Base-by-base conservation (phyloP, 805 yeast genomes). In the Blastobotrys peoriensis region DNA sequence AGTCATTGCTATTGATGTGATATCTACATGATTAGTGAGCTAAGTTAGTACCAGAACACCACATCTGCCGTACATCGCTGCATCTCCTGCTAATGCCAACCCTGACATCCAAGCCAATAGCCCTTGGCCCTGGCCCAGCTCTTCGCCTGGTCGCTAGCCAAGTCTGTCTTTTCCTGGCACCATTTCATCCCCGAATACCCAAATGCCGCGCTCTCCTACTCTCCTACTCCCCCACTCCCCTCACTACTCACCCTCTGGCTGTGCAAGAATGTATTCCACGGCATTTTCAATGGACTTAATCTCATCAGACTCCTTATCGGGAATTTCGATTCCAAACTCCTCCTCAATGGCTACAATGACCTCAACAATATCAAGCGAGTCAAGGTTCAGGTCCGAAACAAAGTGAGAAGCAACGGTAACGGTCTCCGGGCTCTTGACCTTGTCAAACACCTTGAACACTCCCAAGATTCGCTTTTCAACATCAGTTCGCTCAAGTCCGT, bases 291-390 rank as follows among this genome's bases (percentile, higher is more conserved):
- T 88, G 45, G 91, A 84, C 73, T 83, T 86, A 64, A 88, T 79
- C 59, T 82, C 87, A 62, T 87, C 96, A 41, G 95, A 87, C 54
- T 84, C 82, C 63, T 83, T 80, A 67, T 87, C 96, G 30, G 94
- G 62, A 43, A 58, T 58, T 50, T 58, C 71, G 52, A 70, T 62
- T 41, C 68, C 70, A 52, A 81, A 81, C 61, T 80, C 86, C 71
- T 87, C 95, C 70, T 89, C 97, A 60, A 89, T 79, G 46, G 95
- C 95, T 67, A 89, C 95, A 52, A 89, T 74, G 46, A 93, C 89
- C 70, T 89, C 97, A 50, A 88, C 95, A 54, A 89, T 82, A 63
- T 89, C 97, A 54, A 89, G 75, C 2, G 96, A 86, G 67, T 89
- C 97, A 63, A 84, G 74, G 15, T 86, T 87, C 57, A 84, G 73